Evolutionary conservation across 1,139 yeast genomes (phyloP).

Genomic region (Debaryomyces sp.): DNA sequence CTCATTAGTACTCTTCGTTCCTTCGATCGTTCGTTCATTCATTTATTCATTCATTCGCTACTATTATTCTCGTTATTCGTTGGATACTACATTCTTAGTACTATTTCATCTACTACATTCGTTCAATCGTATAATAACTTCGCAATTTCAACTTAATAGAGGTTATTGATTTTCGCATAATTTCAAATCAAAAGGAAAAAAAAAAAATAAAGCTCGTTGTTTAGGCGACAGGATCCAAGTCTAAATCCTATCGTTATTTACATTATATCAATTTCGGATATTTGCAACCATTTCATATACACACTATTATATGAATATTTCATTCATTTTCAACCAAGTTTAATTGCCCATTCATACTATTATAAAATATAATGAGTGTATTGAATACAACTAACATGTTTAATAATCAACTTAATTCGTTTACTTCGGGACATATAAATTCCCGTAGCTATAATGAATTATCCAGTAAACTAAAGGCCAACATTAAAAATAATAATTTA

Average conservation of each 20-base stretch:
- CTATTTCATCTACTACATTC: neutral
- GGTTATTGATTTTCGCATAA: slow-evolving; percentile 5
- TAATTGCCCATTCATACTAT: slow-evolving; percentile 3
- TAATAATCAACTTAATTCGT: slow-evolving; percentile 32
- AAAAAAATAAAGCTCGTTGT: slow-evolving; percentile 6
- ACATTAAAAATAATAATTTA: slow-evolving; percentile 14
- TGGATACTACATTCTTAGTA: neutral
- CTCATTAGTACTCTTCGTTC: neutral
- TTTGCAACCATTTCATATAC: slow-evolving; percentile 11
- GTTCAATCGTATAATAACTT: neutral
- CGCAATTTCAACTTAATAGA: slow-evolving; percentile 3
- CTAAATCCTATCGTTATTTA: slow-evolving; percentile 6
- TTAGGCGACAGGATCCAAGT: slow-evolving; percentile 7
- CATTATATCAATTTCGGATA: slow-evolving; percentile 5
- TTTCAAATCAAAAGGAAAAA: slow-evolving; percentile 1
- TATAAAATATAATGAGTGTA: slow-evolving; percentile 20
- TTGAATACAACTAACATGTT: slow-evolving; percentile 31
- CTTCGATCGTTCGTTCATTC: neutral
- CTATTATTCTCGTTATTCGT: neutral
- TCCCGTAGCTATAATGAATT: slow-evolving; percentile 38
- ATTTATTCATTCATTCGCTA: neutral
- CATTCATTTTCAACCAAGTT: slow-evolving; percentile 3
- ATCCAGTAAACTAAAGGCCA: slow-evolving; percentile 29
- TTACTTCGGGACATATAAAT: slow-evolving; percentile 35
- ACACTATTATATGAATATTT: slow-evolving; percentile 2